phyloP scores from a whole-genome alignment of 768 basidiomycete genomes.

The Pleurotus pulmonarius region DNA sequence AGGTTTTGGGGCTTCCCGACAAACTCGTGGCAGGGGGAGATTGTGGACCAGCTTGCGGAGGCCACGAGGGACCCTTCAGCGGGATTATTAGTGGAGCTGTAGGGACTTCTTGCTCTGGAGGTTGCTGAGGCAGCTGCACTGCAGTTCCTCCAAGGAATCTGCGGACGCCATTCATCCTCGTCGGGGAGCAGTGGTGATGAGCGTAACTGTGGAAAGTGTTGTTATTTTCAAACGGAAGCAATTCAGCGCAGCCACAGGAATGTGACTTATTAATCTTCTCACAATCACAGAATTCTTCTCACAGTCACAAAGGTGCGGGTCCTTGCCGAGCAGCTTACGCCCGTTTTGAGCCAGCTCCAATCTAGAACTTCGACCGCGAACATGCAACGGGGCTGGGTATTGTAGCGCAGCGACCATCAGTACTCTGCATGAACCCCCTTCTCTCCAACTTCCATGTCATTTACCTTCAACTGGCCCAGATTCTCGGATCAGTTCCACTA shows the following conservation, averaged over 20 bases:
- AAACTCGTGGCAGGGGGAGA: constrained; percentile 22
- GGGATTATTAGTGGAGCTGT: constrained; percentile 20
- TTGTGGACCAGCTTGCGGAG: constrained; percentile 36
- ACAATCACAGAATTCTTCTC: background rate
- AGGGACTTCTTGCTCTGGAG: constrained; percentile 18
- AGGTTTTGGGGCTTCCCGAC: constrained; percentile 29
- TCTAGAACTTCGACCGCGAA: background rate
- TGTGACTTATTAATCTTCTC: background rate
- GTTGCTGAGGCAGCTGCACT: constrained; percentile 28
- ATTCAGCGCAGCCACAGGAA: background rate
- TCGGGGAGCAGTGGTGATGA: constrained; percentile 6
- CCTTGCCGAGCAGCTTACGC: background rate
- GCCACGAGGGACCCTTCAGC: constrained; percentile 35
- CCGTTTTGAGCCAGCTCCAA: background rate
- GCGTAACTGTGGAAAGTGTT: too few relatives aligned
- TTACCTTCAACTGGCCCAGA: constrained; percentile 93
- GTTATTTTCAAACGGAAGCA: constrained; percentile 3
- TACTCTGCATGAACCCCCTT: background rate
- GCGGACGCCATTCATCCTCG: constrained; percentile 68
- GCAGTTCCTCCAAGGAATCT: constrained; percentile 47
- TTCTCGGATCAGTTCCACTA: constrained; percentile 97
- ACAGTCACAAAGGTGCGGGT: background rate
- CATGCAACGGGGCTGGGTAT: background rate
- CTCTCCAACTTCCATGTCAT: constrained; percentile 53
- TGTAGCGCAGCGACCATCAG: background rate